phyloP scores from a whole-genome alignment of 768 basidiomycete species.

The Kwoniella dendrophila region DNA sequence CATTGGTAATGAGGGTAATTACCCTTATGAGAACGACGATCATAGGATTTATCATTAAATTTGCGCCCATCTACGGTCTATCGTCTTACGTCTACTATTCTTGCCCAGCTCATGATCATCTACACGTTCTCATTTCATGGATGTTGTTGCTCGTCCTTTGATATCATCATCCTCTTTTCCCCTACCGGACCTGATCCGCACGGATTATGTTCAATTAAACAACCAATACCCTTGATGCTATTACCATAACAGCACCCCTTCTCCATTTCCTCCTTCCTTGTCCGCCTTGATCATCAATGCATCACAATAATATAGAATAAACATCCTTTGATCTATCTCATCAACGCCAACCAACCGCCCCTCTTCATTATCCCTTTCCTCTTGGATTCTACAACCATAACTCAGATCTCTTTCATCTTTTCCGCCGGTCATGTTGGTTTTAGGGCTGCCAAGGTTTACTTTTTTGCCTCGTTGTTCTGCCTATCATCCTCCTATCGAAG shows the following conservation, averaged over 20 bases:
- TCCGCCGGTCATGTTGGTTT: neutral
- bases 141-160: neutral
- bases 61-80: too few relatives aligned
- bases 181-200: conserved; percentile 8
- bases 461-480: neutral
- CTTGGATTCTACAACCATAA: neutral
- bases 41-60: too few relatives aligned
- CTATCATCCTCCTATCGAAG: neutral
- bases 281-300: neutral
- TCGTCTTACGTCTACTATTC: too few relatives aligned
- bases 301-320: too few relatives aligned
- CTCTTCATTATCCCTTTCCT: neutral
- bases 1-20: too few relatives aligned
- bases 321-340: neutral
- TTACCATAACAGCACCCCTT: neutral
- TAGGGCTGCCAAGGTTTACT: neutral
- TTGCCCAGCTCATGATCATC: too few relatives aligned
- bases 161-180: neutral
- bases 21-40: too few relatives aligned
- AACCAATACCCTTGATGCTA: conserved; percentile 2
- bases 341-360: neutral
- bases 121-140: neutral
- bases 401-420: neutral
- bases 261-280: neutral
- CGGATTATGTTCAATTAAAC: neutral